Conservation (phyloP, 306 rosid species). For the Vigna reflexopilosa region DNA sequence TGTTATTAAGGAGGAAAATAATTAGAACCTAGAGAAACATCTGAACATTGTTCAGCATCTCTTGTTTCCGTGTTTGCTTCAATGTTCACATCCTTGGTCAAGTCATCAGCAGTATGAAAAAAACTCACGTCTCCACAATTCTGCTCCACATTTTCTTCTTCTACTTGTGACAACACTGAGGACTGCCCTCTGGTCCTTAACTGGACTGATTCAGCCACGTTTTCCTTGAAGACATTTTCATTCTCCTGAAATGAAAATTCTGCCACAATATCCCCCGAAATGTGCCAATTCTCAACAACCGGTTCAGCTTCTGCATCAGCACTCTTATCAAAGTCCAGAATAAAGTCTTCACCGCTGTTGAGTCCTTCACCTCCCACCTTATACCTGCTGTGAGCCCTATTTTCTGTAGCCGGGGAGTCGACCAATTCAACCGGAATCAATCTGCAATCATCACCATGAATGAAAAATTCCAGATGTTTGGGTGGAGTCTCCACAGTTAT, state of each 20-base stretch:
- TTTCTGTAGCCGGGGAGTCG: constrained; percentile 47
- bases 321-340: constrained; percentile 74
- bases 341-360: constrained; percentile 61
- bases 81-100: constrained; percentile 44
- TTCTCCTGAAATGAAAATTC: constrained; percentile 46
- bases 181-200: constrained; percentile 36
- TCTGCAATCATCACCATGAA: constrained; percentile 74
- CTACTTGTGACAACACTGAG: constrained; percentile 36
- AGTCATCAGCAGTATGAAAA: constrained; percentile 49
- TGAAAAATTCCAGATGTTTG: constrained; percentile 83
- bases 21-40: constrained; percentile 64
- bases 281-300: constrained; percentile 70
- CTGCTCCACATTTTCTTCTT: constrained; percentile 42
- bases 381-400: constrained; percentile 42
- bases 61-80: constrained; percentile 47
- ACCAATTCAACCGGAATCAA: constrained; percentile 85
- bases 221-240: constrained; percentile 30
- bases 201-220: constrained; percentile 45
- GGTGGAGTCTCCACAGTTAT: constrained; percentile 47
- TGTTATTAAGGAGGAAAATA: background rate
- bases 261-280: constrained; percentile 56
- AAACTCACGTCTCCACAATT: constrained; percentile 40
- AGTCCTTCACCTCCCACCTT: constrained; percentile 55
- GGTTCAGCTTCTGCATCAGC: constrained; percentile 56
- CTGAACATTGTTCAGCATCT: constrained; percentile 49